Evolutionary conservation across 768 basidiomycete species (phyloP).

Genomic region (Boletus rubescentipes): DNA sequence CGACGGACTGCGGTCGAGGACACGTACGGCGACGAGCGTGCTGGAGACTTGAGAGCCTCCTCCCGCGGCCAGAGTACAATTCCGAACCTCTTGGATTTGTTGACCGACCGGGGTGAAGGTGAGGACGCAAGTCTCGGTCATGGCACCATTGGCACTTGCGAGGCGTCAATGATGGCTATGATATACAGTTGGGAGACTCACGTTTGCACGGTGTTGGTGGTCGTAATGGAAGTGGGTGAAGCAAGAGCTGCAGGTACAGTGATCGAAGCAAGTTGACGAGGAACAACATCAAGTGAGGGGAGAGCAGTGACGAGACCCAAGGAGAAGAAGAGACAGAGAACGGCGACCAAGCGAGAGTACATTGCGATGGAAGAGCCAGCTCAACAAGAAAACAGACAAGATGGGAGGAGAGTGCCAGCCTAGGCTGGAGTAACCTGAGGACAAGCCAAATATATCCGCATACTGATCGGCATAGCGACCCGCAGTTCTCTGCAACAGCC

Average conservation of each 20-base stretch:
- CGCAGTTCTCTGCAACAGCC: background rate
- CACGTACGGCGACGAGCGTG: conserved; percentile 12
- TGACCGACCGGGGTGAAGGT: conserved; percentile 55
- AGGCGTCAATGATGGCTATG: background rate
- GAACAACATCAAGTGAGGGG: conserved; percentile 22
- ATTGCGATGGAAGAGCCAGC: conserved; percentile 40
- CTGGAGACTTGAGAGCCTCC: conserved; percentile 8
- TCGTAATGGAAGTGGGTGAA: conserved; percentile 37
- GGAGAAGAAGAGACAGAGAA: conserved; percentile 26
- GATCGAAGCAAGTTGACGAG: conserved; percentile 22
- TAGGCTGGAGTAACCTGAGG: background rate
- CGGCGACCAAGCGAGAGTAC: conserved; percentile 18
- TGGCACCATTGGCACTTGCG: conserved; percentile 47
- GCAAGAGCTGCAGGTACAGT: conserved; percentile 23
- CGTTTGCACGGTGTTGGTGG: conserved; percentile 39
- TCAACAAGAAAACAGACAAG: conserved; percentile 16
- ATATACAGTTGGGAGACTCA: conserved; percentile 26
- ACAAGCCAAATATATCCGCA: conserved; percentile 1
- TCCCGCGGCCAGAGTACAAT: conserved; percentile 45
- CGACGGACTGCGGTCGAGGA: background rate
- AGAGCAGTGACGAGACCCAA: conserved; percentile 28
- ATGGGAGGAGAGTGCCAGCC: background rate
- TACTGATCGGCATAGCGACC: conserved; percentile 22
- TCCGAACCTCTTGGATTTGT: conserved; percentile 52
- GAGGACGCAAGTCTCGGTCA: conserved; percentile 59